A percentile compares a stretch with the other conserved stretches of the same genome.
Conservation (phyloP, 257 asterid species). For the Solanum chiquidenum region DNA sequence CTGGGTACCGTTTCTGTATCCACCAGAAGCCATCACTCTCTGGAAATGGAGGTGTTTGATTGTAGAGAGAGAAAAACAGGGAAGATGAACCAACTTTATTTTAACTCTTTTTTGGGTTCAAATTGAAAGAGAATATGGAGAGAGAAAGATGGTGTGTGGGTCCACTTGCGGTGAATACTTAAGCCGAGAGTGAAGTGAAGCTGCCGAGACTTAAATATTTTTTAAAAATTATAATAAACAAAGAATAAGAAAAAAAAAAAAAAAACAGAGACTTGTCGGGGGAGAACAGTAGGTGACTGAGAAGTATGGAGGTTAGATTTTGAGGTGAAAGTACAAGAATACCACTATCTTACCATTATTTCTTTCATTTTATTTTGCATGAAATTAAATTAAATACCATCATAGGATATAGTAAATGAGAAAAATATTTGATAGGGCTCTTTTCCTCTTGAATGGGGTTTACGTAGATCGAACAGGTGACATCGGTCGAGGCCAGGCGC, state of each 20-base stretch:
- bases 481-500: no score
- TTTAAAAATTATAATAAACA: background rate
- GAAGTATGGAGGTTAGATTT: background rate
- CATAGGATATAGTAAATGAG: background rate
- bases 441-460: no score
- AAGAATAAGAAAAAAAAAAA: background rate
- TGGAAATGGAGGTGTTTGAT: background rate
- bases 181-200: slow-evolving; percentile 4
- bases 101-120: background rate
- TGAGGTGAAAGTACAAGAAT: slow-evolving; percentile 17
- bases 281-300: background rate
- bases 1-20: slow-evolving; percentile 55
- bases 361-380: background rate
- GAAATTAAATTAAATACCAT: background rate
- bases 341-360: background rate
- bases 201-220: background rate
- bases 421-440: no score
- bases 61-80: background rate
- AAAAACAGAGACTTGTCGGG: background rate
- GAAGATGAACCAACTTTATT: background rate
- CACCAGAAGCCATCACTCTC: slow-evolving; percentile 55
- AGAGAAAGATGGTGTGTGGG: background rate
- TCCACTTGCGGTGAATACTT: slow-evolving; percentile 11
- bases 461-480: no score
- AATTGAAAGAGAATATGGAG: background rate